Evolutionary conservation across 768 basidiomycete genomes (phyloP).

Genomic region (Tricholoma matsutake): DNA sequence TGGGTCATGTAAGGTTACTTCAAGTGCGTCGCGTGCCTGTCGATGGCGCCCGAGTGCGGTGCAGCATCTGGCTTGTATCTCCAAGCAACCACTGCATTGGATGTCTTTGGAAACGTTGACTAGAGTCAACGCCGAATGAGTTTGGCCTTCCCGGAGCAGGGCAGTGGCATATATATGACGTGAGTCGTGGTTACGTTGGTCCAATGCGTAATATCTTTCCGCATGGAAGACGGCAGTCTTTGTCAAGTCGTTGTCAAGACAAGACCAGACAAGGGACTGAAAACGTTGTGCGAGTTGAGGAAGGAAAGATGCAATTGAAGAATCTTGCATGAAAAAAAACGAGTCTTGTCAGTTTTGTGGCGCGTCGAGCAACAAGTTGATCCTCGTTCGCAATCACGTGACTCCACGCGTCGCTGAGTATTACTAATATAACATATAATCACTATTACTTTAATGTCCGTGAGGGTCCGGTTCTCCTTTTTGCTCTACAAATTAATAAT

Average conservation of each 20-base stretch:
- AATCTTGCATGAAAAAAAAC: constrained; percentile 33
- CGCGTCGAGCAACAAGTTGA: constrained; percentile 20
- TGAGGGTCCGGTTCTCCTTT: constrained; percentile 72
- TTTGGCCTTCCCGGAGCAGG: constrained; percentile 65
- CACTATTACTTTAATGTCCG: constrained; percentile 50
- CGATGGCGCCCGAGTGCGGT: constrained; percentile 68
- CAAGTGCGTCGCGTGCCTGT: constrained; percentile 72
- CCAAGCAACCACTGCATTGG: constrained; percentile 71
- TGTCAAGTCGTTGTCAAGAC: constrained; percentile 76
- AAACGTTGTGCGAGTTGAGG: constrained; percentile 67
- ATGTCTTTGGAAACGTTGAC: constrained; percentile 61
- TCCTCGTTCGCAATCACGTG: constrained; percentile 17
- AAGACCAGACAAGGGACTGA: constrained; percentile 74
- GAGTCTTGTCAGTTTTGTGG: background rate
- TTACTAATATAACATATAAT: background rate
- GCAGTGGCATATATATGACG: constrained; percentile 82
- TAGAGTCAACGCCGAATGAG: constrained; percentile 70
- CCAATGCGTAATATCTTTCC: constrained; percentile 75
- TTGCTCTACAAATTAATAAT: constrained; percentile 54
- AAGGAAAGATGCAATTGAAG: constrained; percentile 40
- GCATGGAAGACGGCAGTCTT: constrained; percentile 87
- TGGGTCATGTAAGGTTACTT: constrained; percentile 53
- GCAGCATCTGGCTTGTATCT: constrained; percentile 78
- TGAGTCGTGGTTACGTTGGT: constrained; percentile 71
- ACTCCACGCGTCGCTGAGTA: constrained; percentile 22